Base-by-base conservation (phyloP, 148 eudicot species). In the Vaccinium vitisidaea region DNA sequence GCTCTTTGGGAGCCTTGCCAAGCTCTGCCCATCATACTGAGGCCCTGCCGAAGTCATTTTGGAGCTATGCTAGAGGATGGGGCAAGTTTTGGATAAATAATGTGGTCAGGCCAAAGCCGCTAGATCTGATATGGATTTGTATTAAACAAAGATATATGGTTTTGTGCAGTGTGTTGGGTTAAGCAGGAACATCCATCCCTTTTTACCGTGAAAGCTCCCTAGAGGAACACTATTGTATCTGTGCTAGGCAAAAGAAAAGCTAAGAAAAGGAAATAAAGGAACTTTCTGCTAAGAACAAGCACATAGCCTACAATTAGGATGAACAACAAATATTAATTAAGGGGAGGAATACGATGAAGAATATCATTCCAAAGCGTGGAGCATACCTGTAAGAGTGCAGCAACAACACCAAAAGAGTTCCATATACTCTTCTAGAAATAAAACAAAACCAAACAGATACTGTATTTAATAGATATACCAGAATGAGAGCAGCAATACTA, bases 351-450 rank as follows among this genome's bases (percentile, higher is more conserved):
- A 39, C 23, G 52, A 49, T 18, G 59, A 32, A 58, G 19, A 49
- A 69, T 25, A 30, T 10, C 4, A 32, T 75, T 75, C 30, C 10
- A 14, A 71, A 77, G 48, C n/a, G 77, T 43, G 9, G 50, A 75
- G 75, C 85, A 80, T 83, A 95, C 98, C 98, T 95, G 98, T 77
- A 94, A 84, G 75, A 96, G 95, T 52, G 98, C 98, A 86, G 98
- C 98, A 89, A 92, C 92, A 70, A 97, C 92, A 67, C 98, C 98
- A 69, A 96, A 96, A 32, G 98, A 96, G 83, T 96, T 94, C 99
- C 99, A 96, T 81, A 96, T 67, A 82, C 99, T 93, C 85, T 94
- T 96, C 99, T 95, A 77, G 80, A 86, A 50, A 63, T 5, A 5
- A 75, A 39, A 75, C 25, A 63, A 67, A 67, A 23, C 75, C 75